These are phyloP conservation scores for Epichloe scottii DNA, from an alignment of 2,329 filamentous ascomycete genomes.

Conservation along the genomic window DNA sequence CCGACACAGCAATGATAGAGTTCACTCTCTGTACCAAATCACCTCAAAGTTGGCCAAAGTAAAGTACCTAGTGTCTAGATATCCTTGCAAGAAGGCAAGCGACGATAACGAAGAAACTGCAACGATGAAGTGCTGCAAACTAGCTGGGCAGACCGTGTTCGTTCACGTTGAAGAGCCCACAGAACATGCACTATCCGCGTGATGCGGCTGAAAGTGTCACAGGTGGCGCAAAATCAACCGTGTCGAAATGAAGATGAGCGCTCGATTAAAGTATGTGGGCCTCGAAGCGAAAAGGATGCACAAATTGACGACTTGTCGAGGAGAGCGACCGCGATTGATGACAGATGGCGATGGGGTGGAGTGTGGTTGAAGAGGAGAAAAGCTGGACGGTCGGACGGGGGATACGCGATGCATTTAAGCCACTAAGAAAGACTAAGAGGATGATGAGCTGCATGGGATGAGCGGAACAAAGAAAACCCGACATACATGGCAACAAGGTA, in stretches of 20 bases:
- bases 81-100: conserved; percentile 12
- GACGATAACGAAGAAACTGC: conserved; percentile 8
- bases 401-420: conserved; percentile 1
- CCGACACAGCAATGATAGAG: conserved; percentile 19
- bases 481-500: too few relatives aligned
- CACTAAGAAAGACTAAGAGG: background rate
- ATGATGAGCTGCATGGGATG: background rate
- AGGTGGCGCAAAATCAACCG: background rate
- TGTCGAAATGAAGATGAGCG: background rate
- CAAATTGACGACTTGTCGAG: background rate
- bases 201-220: background rate
- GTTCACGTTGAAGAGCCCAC: conserved; percentile 4
- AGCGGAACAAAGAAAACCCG: conserved; percentile 1
- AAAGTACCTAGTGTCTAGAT: conserved; percentile 7
- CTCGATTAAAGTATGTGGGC: background rate
- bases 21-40: conserved; percentile 18
- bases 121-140: background rate
- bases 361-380: conserved; percentile 2
- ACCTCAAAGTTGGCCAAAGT: conserved; percentile 15
- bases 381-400: background rate
- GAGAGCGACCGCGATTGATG: background rate
- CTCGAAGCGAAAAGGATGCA: background rate
- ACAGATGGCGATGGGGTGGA: conserved; percentile 1
- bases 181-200: conserved; percentile 1
- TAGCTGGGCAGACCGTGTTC: background rate